Evolutionary conservation across 202 grass and related monocot species (phyloP), one percentile per base, ranked within the genome.

Genomic region (Schoenoplectus triqueter): DNA sequence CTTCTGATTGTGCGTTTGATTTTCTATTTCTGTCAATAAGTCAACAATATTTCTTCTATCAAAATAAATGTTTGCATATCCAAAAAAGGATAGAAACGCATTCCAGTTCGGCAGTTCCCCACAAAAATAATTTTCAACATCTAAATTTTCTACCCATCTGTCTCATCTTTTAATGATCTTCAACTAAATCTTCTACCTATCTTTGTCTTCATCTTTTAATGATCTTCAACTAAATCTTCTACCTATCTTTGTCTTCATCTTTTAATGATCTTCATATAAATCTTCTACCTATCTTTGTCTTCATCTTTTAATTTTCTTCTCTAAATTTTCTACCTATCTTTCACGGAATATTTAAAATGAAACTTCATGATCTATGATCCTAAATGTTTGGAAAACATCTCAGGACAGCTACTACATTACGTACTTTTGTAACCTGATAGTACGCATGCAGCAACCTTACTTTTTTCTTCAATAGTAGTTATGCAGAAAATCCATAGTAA

Each of bases 1-100:
- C 66, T 46, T 46, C 68, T 71, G 14, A 48, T 72, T 65, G 9
- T 76, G 18, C 31, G 49, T 76, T 56, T 56, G 4, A 76, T 76
- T 31, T 76, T 50, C 46, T 47, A 10, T 21, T 9, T 10, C 40
- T 70, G 13, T 45, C 2, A 3, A 70, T 70, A n/a, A 70, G 40
- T 70, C 31, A 31, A 70, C 41, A 48, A 48, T 9, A 49, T 49
- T 72, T 18, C 6, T 44, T 69, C 39, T 69, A 44, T 44, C 1
- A 6, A 13, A 44, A 40, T 14, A 14, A 10, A 69, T 39, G 8
- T 10, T 45, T 19, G 44, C 45, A 45, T 1, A 57, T 4, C 39
- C 31, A 31, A 2, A 61, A 61, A 61, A 61, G 5, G 5, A 61
- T 19, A 31, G 31, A 50, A 76, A 61, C 0, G n/a, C n/a, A n/a